A percentile compares a stretch with the other conserved stretches of the same genome.
Conservation (phyloP, 768 basidiomycete genomes). For the Trametes coccinea region DNA sequence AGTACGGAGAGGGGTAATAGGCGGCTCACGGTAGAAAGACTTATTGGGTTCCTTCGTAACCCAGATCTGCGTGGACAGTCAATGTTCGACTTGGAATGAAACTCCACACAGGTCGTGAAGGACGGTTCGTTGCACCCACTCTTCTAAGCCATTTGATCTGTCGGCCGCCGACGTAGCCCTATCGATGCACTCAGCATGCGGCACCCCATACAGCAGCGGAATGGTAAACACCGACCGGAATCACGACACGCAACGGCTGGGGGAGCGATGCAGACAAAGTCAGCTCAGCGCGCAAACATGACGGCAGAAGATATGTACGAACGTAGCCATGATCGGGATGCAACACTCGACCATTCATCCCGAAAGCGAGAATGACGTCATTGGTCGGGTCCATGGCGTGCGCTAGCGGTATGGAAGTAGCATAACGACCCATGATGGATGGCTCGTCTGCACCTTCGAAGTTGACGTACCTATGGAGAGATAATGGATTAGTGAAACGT, state of each 20-base stretch:
- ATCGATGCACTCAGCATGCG: too few relatives aligned
- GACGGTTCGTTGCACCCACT: neutral
- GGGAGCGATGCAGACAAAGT: neutral
- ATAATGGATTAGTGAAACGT: neutral
- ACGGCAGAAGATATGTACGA: neutral
- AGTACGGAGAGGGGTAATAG: neutral
- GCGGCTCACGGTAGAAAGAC: slow-evolving; percentile 23
- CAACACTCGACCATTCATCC: slow-evolving; percentile 24
- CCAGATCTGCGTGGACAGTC: slow-evolving; percentile 15
- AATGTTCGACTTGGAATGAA: too few relatives aligned
- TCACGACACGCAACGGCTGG: slow-evolving; percentile 23
- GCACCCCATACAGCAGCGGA: too few relatives aligned
- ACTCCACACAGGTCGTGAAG: too few relatives aligned
- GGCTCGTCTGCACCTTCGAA: slow-evolving; percentile 26
- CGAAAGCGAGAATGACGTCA: slow-evolving; percentile 26
- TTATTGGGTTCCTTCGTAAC: slow-evolving; percentile 22
- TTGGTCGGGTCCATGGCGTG: slow-evolving; percentile 25
- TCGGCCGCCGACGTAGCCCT: slow-evolving; percentile 22
- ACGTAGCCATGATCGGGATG: slow-evolving; percentile 29
- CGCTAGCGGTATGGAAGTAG: slow-evolving; percentile 26
- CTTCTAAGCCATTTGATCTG: slow-evolving; percentile 27
- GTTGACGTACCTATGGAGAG: slow-evolving; percentile 13
- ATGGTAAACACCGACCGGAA: slow-evolving; percentile 9
- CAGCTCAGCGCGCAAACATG: too few relatives aligned
- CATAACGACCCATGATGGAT: slow-evolving; percentile 23